Base-by-base conservation (phyloP, 371 early-diverging fungal genomes). In the Zychaea mexicana region DNA sequence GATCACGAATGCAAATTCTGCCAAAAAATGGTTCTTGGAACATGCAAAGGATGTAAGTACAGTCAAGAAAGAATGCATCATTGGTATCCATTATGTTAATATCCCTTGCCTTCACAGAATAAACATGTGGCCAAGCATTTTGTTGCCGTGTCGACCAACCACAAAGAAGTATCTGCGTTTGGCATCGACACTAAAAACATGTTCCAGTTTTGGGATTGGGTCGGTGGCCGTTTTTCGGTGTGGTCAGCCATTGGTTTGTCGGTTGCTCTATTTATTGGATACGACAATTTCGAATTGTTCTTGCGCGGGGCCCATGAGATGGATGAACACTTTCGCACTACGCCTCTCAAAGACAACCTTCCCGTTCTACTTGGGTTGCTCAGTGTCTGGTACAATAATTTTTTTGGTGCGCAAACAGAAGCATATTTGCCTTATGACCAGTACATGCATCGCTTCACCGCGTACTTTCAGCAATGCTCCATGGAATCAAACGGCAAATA, bases 161-260 rank as follows among this genome's bases (percentile, higher is more conserved):
- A 86, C 15, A 83, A 89, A 62, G 93, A 86, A 42, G 97, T 95
- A 21, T 86, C 89, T 60, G 91, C 84, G 24, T 98, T 98, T 73
- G 98, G 98, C 61, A 98, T 99, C 65, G 89, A 87, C 71, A 74
- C 88, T 32, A 83, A 88, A 70, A 97, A 97, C 85, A 96, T 98
- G 94, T 98, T 99, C 88, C 90, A 92, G 74, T 98, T 99, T 90
- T 99, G 99, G 99, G 99, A 99, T 82, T 99, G 96, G 96, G 99
- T 99, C 55, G 99, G 99, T 72, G 99, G 99, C 39, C 92, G 99
- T 61, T 99, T 97, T 87, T 98, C 98, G 57, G 89, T 99, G 31
- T 99, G 99, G 99, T 97, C 98, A 38, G 97, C 99, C 52, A 98
- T 98, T 66, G 99, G 99, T 52, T 88, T 99, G 56, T 95, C 97